phyloP scores from a whole-genome alignment of 169 alveolate species.

The Ichthyophthirius multifiliis region DNA sequence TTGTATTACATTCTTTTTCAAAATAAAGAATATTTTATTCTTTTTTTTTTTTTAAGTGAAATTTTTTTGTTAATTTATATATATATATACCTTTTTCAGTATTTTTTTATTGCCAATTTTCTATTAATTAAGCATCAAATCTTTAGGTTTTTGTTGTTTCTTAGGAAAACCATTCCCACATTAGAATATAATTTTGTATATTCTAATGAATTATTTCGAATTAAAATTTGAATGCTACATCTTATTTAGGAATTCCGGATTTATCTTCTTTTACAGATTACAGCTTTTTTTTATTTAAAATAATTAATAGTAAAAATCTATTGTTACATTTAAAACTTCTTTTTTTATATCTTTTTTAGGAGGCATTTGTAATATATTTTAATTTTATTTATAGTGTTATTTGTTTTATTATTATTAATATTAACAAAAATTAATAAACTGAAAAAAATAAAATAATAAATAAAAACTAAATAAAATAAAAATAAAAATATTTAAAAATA shows the following conservation, averaged over 20 bases:
- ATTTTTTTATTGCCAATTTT: constrained; percentile 20
- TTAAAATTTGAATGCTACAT: constrained; percentile 22
- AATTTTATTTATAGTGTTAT: too few species aligned
- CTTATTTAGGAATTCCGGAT: constrained; percentile 28
- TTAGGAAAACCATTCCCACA: constrained; percentile 34
- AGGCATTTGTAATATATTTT: too few species aligned
- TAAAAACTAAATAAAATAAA: too few species aligned
- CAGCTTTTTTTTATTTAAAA: not conserved
- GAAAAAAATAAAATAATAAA: too few species aligned
- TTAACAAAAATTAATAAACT: too few species aligned
- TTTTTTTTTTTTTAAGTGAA: not conserved
- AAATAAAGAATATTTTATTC: not conserved
- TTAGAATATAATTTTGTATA: constrained; percentile 12
- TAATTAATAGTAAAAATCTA: not conserved
- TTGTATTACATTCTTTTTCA: constrained; percentile 24
- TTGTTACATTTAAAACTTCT: not conserved
- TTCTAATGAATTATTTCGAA: constrained; percentile 16
- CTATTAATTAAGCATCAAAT: constrained; percentile 22
- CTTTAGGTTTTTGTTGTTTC: constrained; percentile 24
- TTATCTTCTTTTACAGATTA: constrained; percentile 30
- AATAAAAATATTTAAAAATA: too few species aligned
- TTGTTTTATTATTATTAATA: too few species aligned
- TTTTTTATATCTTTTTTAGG: not conserved
- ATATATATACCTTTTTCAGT: not conserved
- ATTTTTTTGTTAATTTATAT: not conserved